Percentiles rank a stretch among this genome's conserved stretches.
Evolutionary conservation across 805 yeast genomes (phyloP).

Genomic region (Ogataea kodamae): DNA sequence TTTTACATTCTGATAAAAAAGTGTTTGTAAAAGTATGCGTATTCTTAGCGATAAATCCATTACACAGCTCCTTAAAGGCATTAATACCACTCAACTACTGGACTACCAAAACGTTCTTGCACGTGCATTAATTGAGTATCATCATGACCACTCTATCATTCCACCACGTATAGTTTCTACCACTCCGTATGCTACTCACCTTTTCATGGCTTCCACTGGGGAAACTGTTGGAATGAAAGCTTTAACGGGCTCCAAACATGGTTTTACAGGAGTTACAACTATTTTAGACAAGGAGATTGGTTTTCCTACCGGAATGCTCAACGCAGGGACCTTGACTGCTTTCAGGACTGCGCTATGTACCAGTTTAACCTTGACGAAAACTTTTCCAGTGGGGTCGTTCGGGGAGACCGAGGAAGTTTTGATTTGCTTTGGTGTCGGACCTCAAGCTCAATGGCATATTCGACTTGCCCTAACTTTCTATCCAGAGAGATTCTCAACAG

Average conservation of each 20-base stretch:
- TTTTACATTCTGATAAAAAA: constrained; percentile 36
- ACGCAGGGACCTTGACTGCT: constrained; percentile 59
- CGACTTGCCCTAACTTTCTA: constrained; percentile 41
- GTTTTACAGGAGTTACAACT: constrained; percentile 56
- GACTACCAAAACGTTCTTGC: constrained; percentile 37
- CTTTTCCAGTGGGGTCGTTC: constrained; percentile 26
- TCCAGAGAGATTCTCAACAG: constrained; percentile 34
- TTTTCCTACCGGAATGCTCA: constrained; percentile 47
- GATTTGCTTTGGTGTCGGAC: constrained; percentile 57
- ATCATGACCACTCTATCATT: constrained; percentile 41
- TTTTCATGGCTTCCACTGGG: constrained; percentile 66
- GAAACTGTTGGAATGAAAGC: constrained; percentile 57
- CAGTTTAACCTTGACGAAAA: constrained; percentile 42
- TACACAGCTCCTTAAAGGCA: constrained; percentile 25
- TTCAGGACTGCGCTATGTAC: constrained; percentile 64
- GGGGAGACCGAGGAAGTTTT: constrained; percentile 27
- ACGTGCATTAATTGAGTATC: constrained; percentile 39
- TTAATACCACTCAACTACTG: constrained; percentile 29
- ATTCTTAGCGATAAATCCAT: constrained; percentile 34
- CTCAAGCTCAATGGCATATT: constrained; percentile 64
- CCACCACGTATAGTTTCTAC: constrained; percentile 53
- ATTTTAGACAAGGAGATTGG: constrained; percentile 52
- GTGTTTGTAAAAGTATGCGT: constrained; percentile 26
- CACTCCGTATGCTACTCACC: constrained; percentile 42
- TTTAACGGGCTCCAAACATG: constrained; percentile 52